Evolutionary conservation across 106 monocot species (phyloP), one percentile per base, ranked within the genome.

Genomic region (Xerophyta viscosa): DNA sequence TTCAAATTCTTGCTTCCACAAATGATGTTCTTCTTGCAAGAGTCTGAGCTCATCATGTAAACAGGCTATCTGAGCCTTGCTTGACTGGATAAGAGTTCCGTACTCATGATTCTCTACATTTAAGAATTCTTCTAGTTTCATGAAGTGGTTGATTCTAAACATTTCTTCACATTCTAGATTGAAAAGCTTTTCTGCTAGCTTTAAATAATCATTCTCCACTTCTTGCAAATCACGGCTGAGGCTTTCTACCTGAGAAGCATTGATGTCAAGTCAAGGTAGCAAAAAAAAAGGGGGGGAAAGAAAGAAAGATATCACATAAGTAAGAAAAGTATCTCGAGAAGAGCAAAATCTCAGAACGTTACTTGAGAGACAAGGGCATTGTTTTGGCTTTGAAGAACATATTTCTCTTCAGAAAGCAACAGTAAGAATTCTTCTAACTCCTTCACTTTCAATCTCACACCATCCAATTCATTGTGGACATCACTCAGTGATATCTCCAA

Each of bases 101-200:
- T 68, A 27, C 54, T 62, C 55, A 28, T 79, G 62, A 50, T 71
- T 75, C 50, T 73, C 62, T 37, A 18, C 15, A 41, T 27, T 62
- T 22, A 87, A 42, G 41, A 24, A 29, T 56, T 43, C 36, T 49
- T 65, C 18, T 20, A 79, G 53, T 43, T 79, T 68, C 46, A 37
- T 71, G 48, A 77, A 30, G 25, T 77, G 54, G 49, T 60, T 22
- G 55, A 60, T 20, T 17, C 27, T 56, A 6, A 67, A 20, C 37
- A 69, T 65, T 62, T 50, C 72, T 20, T 70, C 76, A 25, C 59
- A 54, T 26, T 62, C 54, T 50, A 79, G 46, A 57, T 37, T 59
- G 25, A 54, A 28, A 45, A 68, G 9, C 18, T 63, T 53, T n/a
- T 50, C 49, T 61, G 67, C 59, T 42, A 86, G 63, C 31, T 73